Base-by-base conservation (phyloP, 1,284 basidiomycete genomes). In the Spongispora temasekensis region DNA sequence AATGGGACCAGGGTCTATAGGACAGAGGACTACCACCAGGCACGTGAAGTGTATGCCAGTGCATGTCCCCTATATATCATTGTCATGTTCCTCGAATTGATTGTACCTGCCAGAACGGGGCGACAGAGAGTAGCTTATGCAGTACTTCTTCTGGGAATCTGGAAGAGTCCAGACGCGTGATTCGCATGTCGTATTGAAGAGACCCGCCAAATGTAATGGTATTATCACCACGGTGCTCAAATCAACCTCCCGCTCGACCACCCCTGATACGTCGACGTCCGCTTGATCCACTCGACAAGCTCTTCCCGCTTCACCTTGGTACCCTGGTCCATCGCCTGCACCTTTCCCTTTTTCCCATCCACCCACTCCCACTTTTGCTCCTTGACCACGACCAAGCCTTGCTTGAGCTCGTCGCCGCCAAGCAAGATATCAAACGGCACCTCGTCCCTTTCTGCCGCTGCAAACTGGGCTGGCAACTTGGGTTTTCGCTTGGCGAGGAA, bases 401-500 rank as follows among this genome's bases (percentile, higher is more conserved):
- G 83, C 68, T 87, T 88, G 62, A 96, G 80, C 79, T 99, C 97
- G 63, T 91, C 90, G 1, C 86, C 88, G 8, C 95, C 97, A 27
- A 99, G 79, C 65, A 98, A 93, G 61, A 98, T 85, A 2, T 93
- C 95, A 74, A 93, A 97, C 4, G 94, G 95, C 37, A 94, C 92
- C 66, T 92, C 89, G 69, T 98, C 96, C 72, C 82, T 88, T 77
- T 97, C 97, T n/a, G 94, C 93, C 4, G 90, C 88, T 21, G 90
- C 90, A 72, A 97, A 98, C 74, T 99, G 97, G 10, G 86, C 81
- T 2, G 81, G 79, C 37, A 95, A 79, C 75, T 98, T 98, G 2
- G 95, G 95, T 74, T 96, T 97, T 63, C 81, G 85, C 77, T 98
- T 98, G 69, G 95, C 93, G 72, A 95, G 80, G 81, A 94, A 99